Conservation (phyloP, 495 filamentous ascomycete species). For the Parathielavia appendiculata region DNA sequence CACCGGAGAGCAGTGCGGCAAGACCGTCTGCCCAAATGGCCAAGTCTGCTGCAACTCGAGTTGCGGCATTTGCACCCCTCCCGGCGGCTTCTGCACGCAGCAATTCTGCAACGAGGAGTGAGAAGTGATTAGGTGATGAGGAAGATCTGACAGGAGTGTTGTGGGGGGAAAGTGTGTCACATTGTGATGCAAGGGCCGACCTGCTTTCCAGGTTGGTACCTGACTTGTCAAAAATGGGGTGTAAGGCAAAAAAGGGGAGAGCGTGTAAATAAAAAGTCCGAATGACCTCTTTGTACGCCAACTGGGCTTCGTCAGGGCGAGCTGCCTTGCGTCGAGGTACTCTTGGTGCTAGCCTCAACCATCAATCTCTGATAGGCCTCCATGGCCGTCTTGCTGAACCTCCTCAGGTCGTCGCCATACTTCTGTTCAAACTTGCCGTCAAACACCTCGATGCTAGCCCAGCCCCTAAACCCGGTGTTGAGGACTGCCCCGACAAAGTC, state of each 20-base stretch:
- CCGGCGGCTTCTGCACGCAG: slow-evolving; percentile 1
- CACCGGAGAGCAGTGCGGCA: slow-evolving; percentile 3
- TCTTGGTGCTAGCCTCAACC: not conserved
- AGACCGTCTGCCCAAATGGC: not conserved
- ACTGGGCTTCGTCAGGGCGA: too few species aligned
- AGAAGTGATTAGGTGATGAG: not conserved
- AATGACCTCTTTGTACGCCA: too few species aligned
- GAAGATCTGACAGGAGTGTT: not conserved
- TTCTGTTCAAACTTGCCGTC: slow-evolving; percentile 58
- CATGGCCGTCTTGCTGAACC: slow-evolving; percentile 58
- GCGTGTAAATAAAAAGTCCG: too few species aligned
- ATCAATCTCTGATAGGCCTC: slow-evolving; percentile 51
- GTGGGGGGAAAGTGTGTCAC: too few species aligned
- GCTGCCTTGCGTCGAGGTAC: too few species aligned
- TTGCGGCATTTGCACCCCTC: slow-evolving; percentile 21
- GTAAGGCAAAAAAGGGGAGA: too few species aligned
- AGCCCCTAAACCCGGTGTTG: slow-evolving; percentile 64
- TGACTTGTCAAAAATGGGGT: too few species aligned
- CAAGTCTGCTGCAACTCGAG: slow-evolving; percentile 14
- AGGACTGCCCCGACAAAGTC: slow-evolving; percentile 62
- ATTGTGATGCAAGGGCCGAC: too few species aligned
- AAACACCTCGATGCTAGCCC: slow-evolving; percentile 75
- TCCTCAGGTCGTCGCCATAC: slow-evolving; percentile 45
- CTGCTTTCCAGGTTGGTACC: too few species aligned
- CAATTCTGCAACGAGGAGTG: not conserved